Evolutionary conservation across 73 alveolate species (phyloP).

Genomic region (Diophrys appendiculata): DNA sequence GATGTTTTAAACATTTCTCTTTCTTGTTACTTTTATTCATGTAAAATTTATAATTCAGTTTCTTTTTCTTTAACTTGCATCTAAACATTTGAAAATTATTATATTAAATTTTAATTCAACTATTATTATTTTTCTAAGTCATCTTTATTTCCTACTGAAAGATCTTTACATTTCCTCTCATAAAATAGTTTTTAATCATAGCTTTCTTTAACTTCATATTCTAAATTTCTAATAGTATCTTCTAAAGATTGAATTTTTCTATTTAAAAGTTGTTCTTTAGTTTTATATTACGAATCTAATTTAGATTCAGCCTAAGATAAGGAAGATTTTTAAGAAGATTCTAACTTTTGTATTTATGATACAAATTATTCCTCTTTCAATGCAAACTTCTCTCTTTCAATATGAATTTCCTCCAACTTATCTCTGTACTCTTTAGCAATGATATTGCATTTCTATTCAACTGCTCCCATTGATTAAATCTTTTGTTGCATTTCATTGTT

Average conservation of each 20-base stretch:
- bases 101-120: neutral
- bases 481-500: constrained; percentile 38
- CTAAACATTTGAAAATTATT: neutral
- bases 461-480: constrained; percentile 7
- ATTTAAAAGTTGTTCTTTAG: constrained; percentile 8
- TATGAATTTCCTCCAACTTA: constrained; percentile 31
- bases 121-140: neutral
- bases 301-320: neutral
- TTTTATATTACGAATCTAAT: constrained; percentile 16
- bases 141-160: neutral
- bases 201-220: neutral
- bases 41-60: neutral
- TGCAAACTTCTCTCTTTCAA: constrained; percentile 50
- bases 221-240: constrained; percentile 21
- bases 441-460: constrained; percentile 32
- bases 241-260: constrained; percentile 12
- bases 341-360: constrained; percentile 24
- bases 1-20: neutral
- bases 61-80: neutral
- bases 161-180: neutral
- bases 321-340: neutral
- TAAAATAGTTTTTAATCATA: neutral
- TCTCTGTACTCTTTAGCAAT: constrained; percentile 47
- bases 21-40: neutral
- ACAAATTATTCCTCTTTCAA: constrained; percentile 48